Base-by-base conservation (phyloP, 2,329 filamentous ascomycete genomes). In the Pseudopyrenochaeta lycopersici region DNA sequence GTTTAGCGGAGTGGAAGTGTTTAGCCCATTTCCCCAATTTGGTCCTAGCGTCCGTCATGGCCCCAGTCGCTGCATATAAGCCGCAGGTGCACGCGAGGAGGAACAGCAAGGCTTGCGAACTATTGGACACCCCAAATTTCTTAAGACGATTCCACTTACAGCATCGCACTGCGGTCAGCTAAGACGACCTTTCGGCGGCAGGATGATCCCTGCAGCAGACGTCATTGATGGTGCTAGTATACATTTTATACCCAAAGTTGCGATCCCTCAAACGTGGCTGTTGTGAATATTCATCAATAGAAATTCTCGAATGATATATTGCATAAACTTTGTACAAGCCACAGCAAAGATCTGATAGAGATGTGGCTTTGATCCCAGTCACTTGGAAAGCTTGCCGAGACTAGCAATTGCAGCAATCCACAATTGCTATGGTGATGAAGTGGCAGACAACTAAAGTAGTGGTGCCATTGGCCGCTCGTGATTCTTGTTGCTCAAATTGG, bases 21-120 rank as follows among this genome's bases (percentile, higher is more conserved):
- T 54, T 31, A 38, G 48, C 60, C 60, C 60, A 62, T 60, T 62
- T 52, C 31, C 60, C 60, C 35, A 43, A 51, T 51, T 53, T 43
- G 46, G 52, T 52, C 17, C 29, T 60, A 62, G 60, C 49, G 58
- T 43, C 51, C 21, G 38, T 21, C n/a, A 15, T 15, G 39, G 47
- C 36, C 50, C 48, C 27, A 20, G 44, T 49, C 20, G 39, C 17
- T 58, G 49, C 52, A 53, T 44, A 46, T 62, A 60, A 62, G 59
- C 58, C 45, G 42, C 52, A 59, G 46, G 47, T 50, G 51, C 39
- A 49, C 38, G 18, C 54, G 41, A 52, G 48, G 33, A 56, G 43
- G n/a, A 27, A 17, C 29, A 31, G 18, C 32, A 40, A 48, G 38
- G 44, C 43, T 35, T 42, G 15, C 42, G 18, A 15, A 40, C 45